Conservation (phyloP, 148 eudicot species). For the Euryodendron excelsum region DNA sequence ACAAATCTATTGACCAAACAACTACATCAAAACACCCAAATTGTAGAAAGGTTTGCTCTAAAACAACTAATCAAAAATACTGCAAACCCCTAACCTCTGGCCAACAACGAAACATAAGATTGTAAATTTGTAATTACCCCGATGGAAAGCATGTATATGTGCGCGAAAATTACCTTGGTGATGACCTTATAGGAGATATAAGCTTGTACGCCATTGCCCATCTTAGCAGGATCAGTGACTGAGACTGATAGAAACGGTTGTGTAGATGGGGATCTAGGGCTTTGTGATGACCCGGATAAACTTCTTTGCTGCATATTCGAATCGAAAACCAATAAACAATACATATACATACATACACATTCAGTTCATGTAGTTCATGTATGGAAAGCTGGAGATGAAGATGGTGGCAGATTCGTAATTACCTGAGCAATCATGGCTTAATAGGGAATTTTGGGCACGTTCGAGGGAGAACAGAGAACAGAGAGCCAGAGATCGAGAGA, state of each 20-base stretch:
- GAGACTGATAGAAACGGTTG: conserved; percentile 62
- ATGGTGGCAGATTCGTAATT: background rate
- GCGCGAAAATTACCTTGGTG: conserved; percentile 55
- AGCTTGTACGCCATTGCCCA: conserved; percentile 93
- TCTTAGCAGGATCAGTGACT: conserved; percentile 94
- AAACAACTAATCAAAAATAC: too few species aligned
- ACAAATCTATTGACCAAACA: background rate
- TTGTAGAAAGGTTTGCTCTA: too few species aligned
- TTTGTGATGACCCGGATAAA: conserved; percentile 46
- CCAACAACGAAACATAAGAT: too few species aligned
- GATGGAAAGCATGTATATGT: too few species aligned
- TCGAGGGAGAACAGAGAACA: background rate
- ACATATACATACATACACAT: too few species aligned
- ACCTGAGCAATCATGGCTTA: conserved; percentile 25
- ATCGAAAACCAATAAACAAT: background rate
- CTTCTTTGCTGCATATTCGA: conserved; percentile 51
- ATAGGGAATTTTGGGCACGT: background rate
- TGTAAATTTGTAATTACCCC: too few species aligned
- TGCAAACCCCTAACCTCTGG: too few species aligned
- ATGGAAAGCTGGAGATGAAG: too few species aligned
- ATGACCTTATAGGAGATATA: conserved; percentile 87
- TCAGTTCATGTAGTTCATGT: too few species aligned
- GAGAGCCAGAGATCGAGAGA: background rate
- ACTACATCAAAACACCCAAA: background rate
- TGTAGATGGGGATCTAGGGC: conserved; percentile 81